Percentiles rank a stretch among this genome's conserved stretches.
phyloP scores from a whole-genome alignment of 2,329 filamentous ascomycete species.

The Fulvia fulva region DNA sequence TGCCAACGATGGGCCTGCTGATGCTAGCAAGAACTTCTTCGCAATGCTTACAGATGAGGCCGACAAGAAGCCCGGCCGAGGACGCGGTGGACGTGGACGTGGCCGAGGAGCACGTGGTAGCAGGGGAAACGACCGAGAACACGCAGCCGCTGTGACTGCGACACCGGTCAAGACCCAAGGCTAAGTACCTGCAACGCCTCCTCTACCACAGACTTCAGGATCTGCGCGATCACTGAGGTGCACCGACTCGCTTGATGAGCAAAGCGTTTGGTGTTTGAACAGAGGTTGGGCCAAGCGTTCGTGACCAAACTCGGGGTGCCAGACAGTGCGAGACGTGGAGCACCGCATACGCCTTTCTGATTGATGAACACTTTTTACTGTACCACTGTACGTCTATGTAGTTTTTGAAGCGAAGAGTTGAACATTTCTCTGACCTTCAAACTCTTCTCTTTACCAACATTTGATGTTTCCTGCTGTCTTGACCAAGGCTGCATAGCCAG shows the following conservation, averaged over 20 bases:
- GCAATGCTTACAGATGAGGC: neutral
- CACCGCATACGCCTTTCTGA: neutral
- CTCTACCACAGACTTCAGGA: neutral
- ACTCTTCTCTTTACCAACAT: no score
- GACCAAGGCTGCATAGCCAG: neutral
- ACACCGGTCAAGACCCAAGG: neutral
- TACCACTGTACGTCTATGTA: neutral
- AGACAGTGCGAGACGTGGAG: neutral
- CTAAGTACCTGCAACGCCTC: neutral
- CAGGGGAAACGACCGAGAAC: neutral
- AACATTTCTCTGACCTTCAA: neutral
- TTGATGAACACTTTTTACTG: neutral
- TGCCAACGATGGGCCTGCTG: neutral
- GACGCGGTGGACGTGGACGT: neutral
- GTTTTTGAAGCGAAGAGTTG: neutral
- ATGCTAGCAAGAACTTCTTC: slow-evolving; percentile 2
- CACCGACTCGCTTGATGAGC: neutral
- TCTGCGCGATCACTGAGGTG: neutral
- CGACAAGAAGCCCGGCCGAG: neutral
- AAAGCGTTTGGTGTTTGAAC: neutral
- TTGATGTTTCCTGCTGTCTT: no score
- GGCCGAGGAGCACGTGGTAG: neutral
- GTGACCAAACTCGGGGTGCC: neutral
- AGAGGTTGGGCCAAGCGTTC: neutral
- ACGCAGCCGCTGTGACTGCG: neutral